Base-by-base conservation (phyloP, 2,329 filamentous ascomycete genomes). In the Echinosphaeria canescens region DNA sequence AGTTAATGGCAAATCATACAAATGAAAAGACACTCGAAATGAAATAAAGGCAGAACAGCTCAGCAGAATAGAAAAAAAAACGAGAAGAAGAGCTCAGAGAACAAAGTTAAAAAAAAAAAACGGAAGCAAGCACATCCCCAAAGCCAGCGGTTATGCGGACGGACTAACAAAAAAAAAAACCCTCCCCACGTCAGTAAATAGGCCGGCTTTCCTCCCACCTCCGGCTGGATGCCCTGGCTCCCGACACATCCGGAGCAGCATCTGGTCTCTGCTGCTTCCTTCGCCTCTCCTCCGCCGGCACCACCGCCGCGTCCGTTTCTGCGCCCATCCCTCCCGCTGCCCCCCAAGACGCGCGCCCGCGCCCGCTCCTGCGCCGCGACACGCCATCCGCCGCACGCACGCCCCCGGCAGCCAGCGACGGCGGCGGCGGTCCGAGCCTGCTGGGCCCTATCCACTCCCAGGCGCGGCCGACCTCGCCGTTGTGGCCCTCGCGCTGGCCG, bases 381-480 rank as follows among this genome's bases (percentile, higher is more conserved):
- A 31, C 6, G 17, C 6, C 6, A 10, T 6, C 17, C 7, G 17
- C 17, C 7, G 17, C 17, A 10, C 7, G 7, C 7, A 6, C 17
- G 17, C 7, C 10, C 17, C 17, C 17, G 12, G 28, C 32, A 19
- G 17, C 6, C 6, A 10, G 17, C 17, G 17, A 10, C 17, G 17
- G 17, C 17, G 17, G 17, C 17, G 17, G 7, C 17, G 17, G 17
- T 19, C 17, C 17, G 7, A 12, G 28, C 32, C 2, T 30, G 34
- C 57, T 51, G 10, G 66, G 62, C 2, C 69, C 69, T 33, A 75
- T 73, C 69, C 69, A 75, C 42, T 75, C 70, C 69, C 69, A 75
- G 2, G 67, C 69, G 15, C 67, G 54, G 15, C 65, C 66, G 16
- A 75, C 60, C 40, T 75, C 70, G 18, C 69, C 70, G 36, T 59